Evolutionary conservation across 1,284 basidiomycete species (phyloP).

Genomic region (Coniferiporia sulphurascens): DNA sequence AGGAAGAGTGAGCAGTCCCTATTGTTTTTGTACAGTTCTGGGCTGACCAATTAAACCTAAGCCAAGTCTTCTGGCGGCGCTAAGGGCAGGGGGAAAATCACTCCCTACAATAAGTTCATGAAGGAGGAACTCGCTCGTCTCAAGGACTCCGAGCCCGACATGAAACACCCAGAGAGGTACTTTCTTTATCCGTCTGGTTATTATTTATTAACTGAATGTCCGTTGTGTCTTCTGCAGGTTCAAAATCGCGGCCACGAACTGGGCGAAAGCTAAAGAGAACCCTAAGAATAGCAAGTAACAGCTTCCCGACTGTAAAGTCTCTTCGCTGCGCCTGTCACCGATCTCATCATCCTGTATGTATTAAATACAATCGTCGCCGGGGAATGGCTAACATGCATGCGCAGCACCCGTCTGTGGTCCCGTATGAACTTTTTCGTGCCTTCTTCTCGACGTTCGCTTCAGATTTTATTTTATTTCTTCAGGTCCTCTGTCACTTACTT

Average conservation of each 20-base stretch:
- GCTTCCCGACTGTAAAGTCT: slow-evolving; percentile 2
- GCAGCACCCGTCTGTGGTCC: not conserved
- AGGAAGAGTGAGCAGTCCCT: slow-evolving; percentile 26
- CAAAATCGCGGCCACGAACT: slow-evolving; percentile 69
- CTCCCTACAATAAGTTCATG: slow-evolving; percentile 77
- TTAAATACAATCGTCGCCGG: not conserved
- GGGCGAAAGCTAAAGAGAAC: slow-evolving; percentile 70
- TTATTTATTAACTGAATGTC: not conserved
- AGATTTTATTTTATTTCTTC: not conserved
- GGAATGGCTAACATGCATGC: not conserved
- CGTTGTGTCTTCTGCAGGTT: slow-evolving; percentile 41
- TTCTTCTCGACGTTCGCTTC: not conserved
- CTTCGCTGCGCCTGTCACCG: slow-evolving; percentile 17
- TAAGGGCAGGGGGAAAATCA: slow-evolving; percentile 47
- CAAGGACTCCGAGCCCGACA: slow-evolving; percentile 64
- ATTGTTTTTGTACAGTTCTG: slow-evolving; percentile 17
- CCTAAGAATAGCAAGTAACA: slow-evolving; percentile 36
- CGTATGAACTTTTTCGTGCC: not conserved
- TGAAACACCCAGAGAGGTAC: slow-evolving; percentile 68
- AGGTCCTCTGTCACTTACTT: slow-evolving; percentile 4
- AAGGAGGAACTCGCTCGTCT: slow-evolving; percentile 63
- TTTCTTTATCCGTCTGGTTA: slow-evolving; percentile 20
- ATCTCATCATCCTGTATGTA: not conserved
- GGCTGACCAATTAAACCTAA: slow-evolving; percentile 13
- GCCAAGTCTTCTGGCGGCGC: slow-evolving; percentile 37